Evolutionary conservation across 164 flowering plant species (phyloP), one percentile per base, ranked within the genome.

Genomic region (Kalanchoe fedtschenkoi): DNA sequence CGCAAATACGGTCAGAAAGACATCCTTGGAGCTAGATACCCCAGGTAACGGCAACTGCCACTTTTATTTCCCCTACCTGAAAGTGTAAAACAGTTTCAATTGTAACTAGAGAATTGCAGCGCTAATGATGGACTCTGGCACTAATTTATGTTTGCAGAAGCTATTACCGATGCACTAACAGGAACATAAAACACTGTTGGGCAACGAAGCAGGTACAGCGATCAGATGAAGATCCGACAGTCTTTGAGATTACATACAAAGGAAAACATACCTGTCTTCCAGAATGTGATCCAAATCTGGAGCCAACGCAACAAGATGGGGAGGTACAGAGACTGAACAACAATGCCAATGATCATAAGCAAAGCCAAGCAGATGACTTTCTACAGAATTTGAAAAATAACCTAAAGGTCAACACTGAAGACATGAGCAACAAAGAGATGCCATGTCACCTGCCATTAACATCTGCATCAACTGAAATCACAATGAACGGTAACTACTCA

Each of bases 1-100:
- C 86, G 98, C 71, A 93, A 93, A 56, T 93, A 93, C 71, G 98
- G 98, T 2, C 97, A 93, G 74, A 93, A 93, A 70, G 98, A 85
- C 71, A 93, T 93, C 62, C 80, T 91, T 10, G 95, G 91, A 62
- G 81, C 97, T 10, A 81, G 71, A 72, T 72, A 73, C 73, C 99
- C 99, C 6, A 88, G 99, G 99, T 92, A 54, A n/a, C n/a, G n/a
- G 41, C 26, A 30, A 34, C 7, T 5, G 56, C 0, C 32, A 4
- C 32, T 4, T 9, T 26, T 19, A 34, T 39, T 14, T 32, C 22
- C 21, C 19, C 22, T 46, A 43, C 53, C 24, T 35, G 21, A 29
- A n/a, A 42, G 16, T 9, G 2, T 26, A 24, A 11, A 3, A 63
- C n/a, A n/a, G n/a, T n/a, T n/a, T n/a, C n/a, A 15, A 21, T n/a